Percentiles rank a stretch among this genome's conserved stretches.
phyloP scores from a whole-genome alignment of 176 grass and related monocot genomes.

The Melocanna baccifera region DNA sequence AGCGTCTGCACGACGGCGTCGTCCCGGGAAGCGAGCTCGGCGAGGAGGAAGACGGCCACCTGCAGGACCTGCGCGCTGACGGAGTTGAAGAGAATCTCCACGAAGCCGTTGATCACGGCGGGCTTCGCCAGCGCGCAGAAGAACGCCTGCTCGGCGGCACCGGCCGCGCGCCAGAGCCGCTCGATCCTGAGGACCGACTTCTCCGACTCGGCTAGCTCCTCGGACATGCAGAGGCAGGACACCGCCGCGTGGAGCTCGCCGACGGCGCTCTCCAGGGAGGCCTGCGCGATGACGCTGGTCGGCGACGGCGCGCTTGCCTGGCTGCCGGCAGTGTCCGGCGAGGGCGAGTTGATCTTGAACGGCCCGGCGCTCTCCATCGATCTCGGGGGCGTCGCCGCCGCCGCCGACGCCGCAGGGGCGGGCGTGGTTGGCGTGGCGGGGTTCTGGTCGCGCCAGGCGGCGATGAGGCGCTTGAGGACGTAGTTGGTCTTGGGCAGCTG shows the following conservation, averaged over 20 bases:
- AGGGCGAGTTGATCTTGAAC: constrained; percentile 35
- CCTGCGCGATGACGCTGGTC: constrained; percentile 54
- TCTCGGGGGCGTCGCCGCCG: neutral
- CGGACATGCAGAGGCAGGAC: constrained; percentile 66
- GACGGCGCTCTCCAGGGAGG: constrained; percentile 31
- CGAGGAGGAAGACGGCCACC: constrained; percentile 50
- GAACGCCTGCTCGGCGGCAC: constrained; percentile 7
- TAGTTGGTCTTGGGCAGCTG: constrained; percentile 67
- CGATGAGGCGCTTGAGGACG: constrained; percentile 73
- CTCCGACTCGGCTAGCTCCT: constrained; percentile 51
- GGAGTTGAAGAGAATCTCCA: constrained; percentile 74
- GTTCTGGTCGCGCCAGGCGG: constrained; percentile 44
- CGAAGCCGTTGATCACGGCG: constrained; percentile 58
- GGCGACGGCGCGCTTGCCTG: constrained; percentile 42
- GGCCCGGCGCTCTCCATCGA: constrained; percentile 16
- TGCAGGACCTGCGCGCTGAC: constrained; percentile 43
- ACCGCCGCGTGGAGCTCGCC: constrained; percentile 52
- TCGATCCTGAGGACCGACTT: constrained; percentile 55
- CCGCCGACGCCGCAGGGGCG: neutral
- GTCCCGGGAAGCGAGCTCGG: constrained; percentile 48
- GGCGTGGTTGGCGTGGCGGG: constrained; percentile 4
- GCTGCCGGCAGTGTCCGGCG: constrained; percentile 25
- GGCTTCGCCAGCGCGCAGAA: constrained; percentile 38
- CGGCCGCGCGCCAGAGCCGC: constrained; percentile 38
- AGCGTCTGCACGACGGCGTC: constrained; percentile 59